A percentile compares a stretch with the other conserved stretches of the same genome.
Conservation (phyloP, 768 basidiomycete species). For the Cystoderma amianthinum region DNA sequence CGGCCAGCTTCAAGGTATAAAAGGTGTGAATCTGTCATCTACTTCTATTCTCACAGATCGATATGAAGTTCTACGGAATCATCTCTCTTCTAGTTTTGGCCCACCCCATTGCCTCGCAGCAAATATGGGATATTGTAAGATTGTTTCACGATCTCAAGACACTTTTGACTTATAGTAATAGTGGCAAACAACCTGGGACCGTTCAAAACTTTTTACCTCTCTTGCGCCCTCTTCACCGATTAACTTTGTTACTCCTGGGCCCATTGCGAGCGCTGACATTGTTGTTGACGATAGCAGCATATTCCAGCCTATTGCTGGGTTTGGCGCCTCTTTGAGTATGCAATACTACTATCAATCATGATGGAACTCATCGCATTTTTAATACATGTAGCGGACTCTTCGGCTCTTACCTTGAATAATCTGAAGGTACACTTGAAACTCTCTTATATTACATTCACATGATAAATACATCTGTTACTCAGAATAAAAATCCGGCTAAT, state of each 20-base stretch:
- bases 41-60: no score
- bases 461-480: not conserved
- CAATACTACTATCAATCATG: not conserved
- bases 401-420: conserved; percentile 51
- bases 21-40: no score
- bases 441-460: not conserved
- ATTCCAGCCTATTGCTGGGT: conserved; percentile 63
- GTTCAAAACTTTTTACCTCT: conserved; percentile 44
- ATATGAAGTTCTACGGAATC: no score
- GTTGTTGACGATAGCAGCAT: conserved; percentile 43
- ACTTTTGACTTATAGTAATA: conserved; percentile 13
- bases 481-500: conserved; percentile 44
- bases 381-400: conserved; percentile 53
- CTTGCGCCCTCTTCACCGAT: conserved; percentile 39
- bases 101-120: conserved; percentile 42
- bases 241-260: conserved; percentile 51
- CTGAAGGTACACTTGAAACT: conserved; percentile 43
- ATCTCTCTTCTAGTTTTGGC: no score
- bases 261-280: conserved; percentile 56
- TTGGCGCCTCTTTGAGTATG: conserved; percentile 65
- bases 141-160: conserved; percentile 5
- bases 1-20: no score
- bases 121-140: conserved; percentile 48
- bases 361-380: not conserved
- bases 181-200: conserved; percentile 60